Conservation (phyloP, 208 protist species). For the Acanthamoeba comandoni region DNA sequence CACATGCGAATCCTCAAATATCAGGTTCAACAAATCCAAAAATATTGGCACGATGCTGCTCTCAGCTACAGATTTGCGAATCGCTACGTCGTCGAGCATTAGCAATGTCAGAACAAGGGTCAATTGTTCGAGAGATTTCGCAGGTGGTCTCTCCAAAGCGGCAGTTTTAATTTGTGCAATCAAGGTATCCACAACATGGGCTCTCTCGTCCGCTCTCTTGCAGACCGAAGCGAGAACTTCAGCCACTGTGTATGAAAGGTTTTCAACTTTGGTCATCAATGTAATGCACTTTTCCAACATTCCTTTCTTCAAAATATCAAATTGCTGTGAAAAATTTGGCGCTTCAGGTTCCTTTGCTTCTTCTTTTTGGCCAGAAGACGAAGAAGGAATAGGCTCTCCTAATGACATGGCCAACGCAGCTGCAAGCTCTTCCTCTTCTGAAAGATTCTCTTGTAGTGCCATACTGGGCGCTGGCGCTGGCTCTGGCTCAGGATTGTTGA, state of each 20-base stretch:
- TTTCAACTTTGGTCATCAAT: constrained; percentile 40
- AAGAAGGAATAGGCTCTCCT: constrained; percentile 11
- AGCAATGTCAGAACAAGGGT: constrained; percentile 59
- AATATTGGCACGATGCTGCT: constrained; percentile 12
- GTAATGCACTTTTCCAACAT: constrained; percentile 43
- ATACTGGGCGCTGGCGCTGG: constrained; percentile 12
- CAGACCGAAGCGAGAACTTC: constrained; percentile 43
- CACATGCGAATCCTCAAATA: neutral
- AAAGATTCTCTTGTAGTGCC: neutral
- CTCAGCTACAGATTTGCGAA: constrained; percentile 26
- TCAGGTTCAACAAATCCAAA: constrained; percentile 14
- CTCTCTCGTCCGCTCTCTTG: constrained; percentile 62
- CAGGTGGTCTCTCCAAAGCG: constrained; percentile 14
- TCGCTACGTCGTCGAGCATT: constrained; percentile 25
- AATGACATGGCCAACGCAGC: constrained; percentile 67
- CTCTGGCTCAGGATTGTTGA: constrained; percentile 61
- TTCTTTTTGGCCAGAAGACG: constrained; percentile 9
- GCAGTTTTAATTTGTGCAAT: constrained; percentile 25
- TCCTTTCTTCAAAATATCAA: constrained; percentile 46
- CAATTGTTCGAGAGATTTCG: constrained; percentile 41
- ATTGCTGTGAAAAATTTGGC: constrained; percentile 20
- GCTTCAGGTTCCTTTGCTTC: constrained; percentile 14
- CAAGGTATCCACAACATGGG: constrained; percentile 1
- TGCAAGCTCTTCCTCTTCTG: constrained; percentile 60
- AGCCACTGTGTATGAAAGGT: constrained; percentile 26